phyloP scores from a whole-genome alignment of 129 eudicot species.

The Erigeron canadensis region DNA sequence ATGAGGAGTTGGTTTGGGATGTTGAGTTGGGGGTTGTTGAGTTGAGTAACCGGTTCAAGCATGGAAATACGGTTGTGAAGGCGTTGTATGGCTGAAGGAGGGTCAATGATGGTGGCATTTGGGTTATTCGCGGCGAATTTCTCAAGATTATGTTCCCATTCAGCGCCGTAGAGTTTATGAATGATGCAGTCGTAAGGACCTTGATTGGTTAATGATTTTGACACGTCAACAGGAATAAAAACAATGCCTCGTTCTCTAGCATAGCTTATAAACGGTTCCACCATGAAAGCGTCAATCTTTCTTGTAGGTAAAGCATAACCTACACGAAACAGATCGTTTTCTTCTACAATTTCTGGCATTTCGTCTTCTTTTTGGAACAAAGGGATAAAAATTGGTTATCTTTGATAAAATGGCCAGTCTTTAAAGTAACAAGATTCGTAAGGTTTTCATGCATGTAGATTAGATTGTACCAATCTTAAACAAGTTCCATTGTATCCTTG shows the following conservation, averaged over 20 bases:
- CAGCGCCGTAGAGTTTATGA: slow-evolving; percentile 52
- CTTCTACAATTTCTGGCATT: slow-evolving; percentile 25
- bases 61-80: slow-evolving; percentile 67
- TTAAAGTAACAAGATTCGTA: slow-evolving; percentile 9
- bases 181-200: slow-evolving; percentile 61
- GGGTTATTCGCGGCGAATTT: slow-evolving; percentile 35
- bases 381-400: background rate
- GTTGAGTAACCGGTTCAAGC: slow-evolving; percentile 52
- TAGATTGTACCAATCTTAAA: no score
- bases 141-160: slow-evolving; percentile 52
- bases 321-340: slow-evolving; percentile 35
- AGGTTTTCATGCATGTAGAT: background rate
- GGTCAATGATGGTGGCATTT: slow-evolving; percentile 47
- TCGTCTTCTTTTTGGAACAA: background rate
- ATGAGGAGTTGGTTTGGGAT: slow-evolving; percentile 13
- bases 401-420: background rate
- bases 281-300: slow-evolving; percentile 52
- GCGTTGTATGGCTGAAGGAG: slow-evolving; percentile 40
- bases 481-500: no score
- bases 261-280: slow-evolving; percentile 38
- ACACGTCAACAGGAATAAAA: slow-evolving; percentile 44
- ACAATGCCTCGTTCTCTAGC: slow-evolving; percentile 45
- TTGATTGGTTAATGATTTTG: slow-evolving; percentile 47
- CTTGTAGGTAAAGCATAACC: slow-evolving; percentile 67
- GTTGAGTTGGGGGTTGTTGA: slow-evolving; percentile 30